Evolutionary conservation across 371 early-diverging fungal species (phyloP).

Genomic region (Apophysomyces elegans): DNA sequence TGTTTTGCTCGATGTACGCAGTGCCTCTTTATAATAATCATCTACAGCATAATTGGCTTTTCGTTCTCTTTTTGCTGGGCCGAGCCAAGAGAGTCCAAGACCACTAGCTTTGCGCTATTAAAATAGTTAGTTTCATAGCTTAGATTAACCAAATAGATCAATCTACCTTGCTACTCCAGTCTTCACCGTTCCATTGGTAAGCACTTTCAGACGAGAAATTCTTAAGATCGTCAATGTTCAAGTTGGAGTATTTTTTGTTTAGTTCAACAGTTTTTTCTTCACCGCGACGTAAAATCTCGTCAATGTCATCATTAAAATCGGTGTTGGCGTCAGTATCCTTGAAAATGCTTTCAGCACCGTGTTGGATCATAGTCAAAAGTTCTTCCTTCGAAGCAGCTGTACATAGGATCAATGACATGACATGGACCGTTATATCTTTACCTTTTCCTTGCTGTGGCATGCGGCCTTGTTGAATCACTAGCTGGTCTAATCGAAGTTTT

Average conservation of each 20-base stretch:
- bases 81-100: constrained; percentile 69
- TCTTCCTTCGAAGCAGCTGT: constrained; percentile 77
- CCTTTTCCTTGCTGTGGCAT: constrained; percentile 55
- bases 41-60: constrained; percentile 87
- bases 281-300: constrained; percentile 83
- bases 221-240: constrained; percentile 88
- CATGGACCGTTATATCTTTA: constrained; percentile 9
- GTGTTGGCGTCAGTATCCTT: constrained; percentile 54
- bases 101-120: constrained; percentile 48
- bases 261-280: constrained; percentile 92
- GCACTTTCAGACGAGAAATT: constrained; percentile 80
- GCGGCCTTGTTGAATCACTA: constrained; percentile 97
- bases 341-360: constrained; percentile 94
- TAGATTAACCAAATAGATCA: background rate
- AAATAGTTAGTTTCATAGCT: too few species aligned
- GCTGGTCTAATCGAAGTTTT: constrained; percentile 97
- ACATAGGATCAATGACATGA: constrained; percentile 7
- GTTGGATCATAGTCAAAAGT: constrained; percentile 94
- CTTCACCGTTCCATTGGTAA: constrained; percentile 98
- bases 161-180: constrained; percentile 70
- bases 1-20: constrained; percentile 58
- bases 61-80: constrained; percentile 88
- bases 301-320: constrained; percentile 79
- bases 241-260: constrained; percentile 81
- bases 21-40: constrained; percentile 83